phyloP scores from a whole-genome alignment of 768 basidiomycete genomes.

The Trichaptum fuscoviolaceum region DNA sequence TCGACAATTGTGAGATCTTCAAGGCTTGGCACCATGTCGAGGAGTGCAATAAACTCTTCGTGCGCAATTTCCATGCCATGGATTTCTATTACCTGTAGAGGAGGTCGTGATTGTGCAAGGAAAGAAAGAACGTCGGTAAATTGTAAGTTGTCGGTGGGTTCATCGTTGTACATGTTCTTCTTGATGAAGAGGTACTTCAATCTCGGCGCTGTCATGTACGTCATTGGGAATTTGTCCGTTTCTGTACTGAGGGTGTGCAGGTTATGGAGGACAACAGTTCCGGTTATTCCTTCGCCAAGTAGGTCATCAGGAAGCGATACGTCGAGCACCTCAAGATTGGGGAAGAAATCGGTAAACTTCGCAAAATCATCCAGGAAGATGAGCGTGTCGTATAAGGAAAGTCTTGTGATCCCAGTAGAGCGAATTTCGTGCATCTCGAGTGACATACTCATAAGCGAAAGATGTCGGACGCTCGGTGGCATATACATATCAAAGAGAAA shows the following conservation, averaged over 20 bases:
- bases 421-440: too few species aligned
- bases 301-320: background rate
- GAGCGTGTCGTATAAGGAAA: background rate
- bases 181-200: background rate
- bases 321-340: background rate
- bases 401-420: background rate
- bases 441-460: background rate
- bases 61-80: background rate
- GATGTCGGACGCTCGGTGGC: background rate
- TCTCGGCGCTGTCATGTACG: background rate
- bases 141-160: too few species aligned
- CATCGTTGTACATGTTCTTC: too few species aligned
- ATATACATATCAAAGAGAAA: background rate
- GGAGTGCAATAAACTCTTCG: background rate
- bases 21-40: background rate
- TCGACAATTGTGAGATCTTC: background rate
- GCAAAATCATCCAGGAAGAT: background rate
- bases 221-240: background rate
- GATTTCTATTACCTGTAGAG: background rate
- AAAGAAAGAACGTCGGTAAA: too few species aligned
- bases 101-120: background rate
- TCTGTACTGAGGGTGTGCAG: background rate
- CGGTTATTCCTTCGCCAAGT: background rate
- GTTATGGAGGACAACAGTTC: background rate
- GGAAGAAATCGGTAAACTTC: background rate